These are phyloP conservation scores for Arabidopsis suecica DNA, from an alignment of 345 rosid species.

Conservation along the genomic window DNA sequence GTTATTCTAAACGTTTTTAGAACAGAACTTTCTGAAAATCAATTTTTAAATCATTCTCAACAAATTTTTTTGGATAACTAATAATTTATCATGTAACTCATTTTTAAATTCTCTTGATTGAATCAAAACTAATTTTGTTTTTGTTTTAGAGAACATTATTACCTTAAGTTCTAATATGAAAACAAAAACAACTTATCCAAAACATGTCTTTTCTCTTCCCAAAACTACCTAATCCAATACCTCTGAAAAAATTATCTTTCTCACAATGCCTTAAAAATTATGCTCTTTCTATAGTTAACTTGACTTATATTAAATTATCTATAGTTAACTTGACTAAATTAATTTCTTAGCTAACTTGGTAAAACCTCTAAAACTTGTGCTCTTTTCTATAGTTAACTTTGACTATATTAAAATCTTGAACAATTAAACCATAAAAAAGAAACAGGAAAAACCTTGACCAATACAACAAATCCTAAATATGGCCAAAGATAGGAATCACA, in stretches of 20 bases:
- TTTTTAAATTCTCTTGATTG: too few relatives aligned
- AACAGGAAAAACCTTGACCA: conserved; percentile 8
- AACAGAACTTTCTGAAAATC: too few relatives aligned
- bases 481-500: neutral
- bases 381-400: neutral
- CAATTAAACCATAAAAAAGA: neutral
- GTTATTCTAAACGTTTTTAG: too few relatives aligned
- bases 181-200: too few relatives aligned
- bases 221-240: neutral
- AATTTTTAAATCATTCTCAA: too few relatives aligned
- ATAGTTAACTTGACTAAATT: neutral
- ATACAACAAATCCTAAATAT: conserved; percentile 18
- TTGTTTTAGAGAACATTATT: too few relatives aligned
- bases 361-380: neutral
- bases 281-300: neutral
- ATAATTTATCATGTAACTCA: too few relatives aligned
- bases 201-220: neutral
- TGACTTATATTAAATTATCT: neutral
- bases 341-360: neutral
- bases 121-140: too few relatives aligned
- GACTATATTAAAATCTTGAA: neutral
- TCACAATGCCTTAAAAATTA: neutral
- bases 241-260: neutral
- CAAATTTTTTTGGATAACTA: too few relatives aligned
- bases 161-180: too few relatives aligned